Conservation (phyloP, 352 stramenopile species). For the Salisapilia sapeloensis region DNA sequence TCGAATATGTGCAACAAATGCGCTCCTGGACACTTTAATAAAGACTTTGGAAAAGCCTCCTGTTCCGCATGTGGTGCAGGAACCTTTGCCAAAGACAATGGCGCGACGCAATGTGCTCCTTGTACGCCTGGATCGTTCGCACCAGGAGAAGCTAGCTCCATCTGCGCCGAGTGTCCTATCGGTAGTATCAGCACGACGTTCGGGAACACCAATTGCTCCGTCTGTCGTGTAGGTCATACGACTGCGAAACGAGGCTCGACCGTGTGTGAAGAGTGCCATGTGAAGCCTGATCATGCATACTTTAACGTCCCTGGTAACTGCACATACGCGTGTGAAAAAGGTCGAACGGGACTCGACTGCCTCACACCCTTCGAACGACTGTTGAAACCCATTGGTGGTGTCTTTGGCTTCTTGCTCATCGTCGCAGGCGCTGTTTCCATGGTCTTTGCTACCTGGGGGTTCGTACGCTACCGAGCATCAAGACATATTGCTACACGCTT, state of each 20-base stretch:
- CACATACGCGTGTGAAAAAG: constrained; percentile 68
- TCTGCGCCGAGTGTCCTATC: constrained; percentile 33
- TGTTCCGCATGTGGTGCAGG: constrained; percentile 46
- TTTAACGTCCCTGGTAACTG: constrained; percentile 73
- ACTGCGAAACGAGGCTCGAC: constrained; percentile 28
- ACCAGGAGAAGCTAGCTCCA: constrained; percentile 13
- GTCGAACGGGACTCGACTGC: constrained; percentile 56
- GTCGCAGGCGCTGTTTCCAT: constrained; percentile 27
- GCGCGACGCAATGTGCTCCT: constrained; percentile 31
- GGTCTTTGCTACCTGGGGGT: constrained; percentile 50
- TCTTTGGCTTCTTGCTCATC: constrained; percentile 53
- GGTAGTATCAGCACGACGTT: constrained; percentile 32
- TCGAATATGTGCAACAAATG: constrained; percentile 31
- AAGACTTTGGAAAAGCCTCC: constrained; percentile 44
- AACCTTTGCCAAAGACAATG: constrained; percentile 19
- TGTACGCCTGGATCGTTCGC: constrained; percentile 44
- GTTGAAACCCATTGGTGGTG: constrained; percentile 60
- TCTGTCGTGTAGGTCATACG: constrained; percentile 63
- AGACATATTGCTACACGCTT: constrained; percentile 25
- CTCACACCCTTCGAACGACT: constrained; percentile 72
- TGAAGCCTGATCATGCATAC: constrained; percentile 44
- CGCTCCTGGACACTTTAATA: constrained; percentile 33
- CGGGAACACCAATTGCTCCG: constrained; percentile 34
- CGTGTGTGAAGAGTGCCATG: constrained; percentile 24
- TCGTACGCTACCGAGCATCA: constrained; percentile 38